A percentile compares a stretch with the other conserved stretches of the same genome.
Evolutionary conservation across 495 filamentous ascomycete genomes (phyloP).

Genomic region (Aspergillus baeticus): DNA sequence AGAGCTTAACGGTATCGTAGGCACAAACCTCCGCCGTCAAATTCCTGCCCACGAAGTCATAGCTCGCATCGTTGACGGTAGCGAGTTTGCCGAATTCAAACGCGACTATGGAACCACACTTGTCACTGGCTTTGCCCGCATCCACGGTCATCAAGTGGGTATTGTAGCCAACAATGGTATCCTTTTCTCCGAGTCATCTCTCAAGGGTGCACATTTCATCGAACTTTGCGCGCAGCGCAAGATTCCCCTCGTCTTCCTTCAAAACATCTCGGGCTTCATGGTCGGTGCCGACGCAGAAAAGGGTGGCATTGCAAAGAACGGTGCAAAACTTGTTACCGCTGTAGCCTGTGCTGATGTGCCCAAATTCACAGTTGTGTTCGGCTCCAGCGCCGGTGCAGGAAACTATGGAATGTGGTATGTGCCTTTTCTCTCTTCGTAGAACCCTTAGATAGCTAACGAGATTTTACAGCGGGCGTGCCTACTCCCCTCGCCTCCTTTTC

Average conservation of each 20-base stretch:
- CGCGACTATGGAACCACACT: slow-evolving; percentile 86
- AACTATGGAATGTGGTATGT: slow-evolving; percentile 83
- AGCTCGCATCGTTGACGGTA: slow-evolving; percentile 89
- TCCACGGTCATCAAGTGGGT: slow-evolving; percentile 88
- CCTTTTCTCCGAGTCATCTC: slow-evolving; percentile 84
- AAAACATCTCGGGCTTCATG: slow-evolving; percentile 99
- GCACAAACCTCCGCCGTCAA: slow-evolving; percentile 80
- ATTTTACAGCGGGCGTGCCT: slow-evolving; percentile 74
- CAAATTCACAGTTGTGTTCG: slow-evolving; percentile 95
- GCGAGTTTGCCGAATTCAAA: slow-evolving; percentile 92
- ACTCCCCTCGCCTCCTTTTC: slow-evolving; percentile 86
- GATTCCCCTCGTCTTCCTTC: slow-evolving; percentile 88
- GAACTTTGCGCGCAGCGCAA: slow-evolving; percentile 91
- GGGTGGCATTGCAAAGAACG: slow-evolving; percentile 96
- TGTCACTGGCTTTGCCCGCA: slow-evolving; percentile 88
- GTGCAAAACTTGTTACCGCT: slow-evolving; percentile 94
- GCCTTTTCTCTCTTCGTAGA: not conserved
- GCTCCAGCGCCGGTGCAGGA: slow-evolving; percentile 71
- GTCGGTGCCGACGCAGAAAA: slow-evolving; percentile 89
- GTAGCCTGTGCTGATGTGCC: slow-evolving; percentile 94
- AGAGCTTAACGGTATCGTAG: slow-evolving; percentile 85
- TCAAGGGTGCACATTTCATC: slow-evolving; percentile 98
- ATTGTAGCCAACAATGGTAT: slow-evolving; percentile 98
- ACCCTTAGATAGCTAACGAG: slow-evolving; percentile 1
- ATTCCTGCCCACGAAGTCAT: slow-evolving; percentile 89